A percentile compares a stretch with the other conserved stretches of the same genome.
These are phyloP conservation scores for Achlya hypogyna DNA, from an alignment of 352 stramenopile species.

Conservation along the genomic window DNA sequence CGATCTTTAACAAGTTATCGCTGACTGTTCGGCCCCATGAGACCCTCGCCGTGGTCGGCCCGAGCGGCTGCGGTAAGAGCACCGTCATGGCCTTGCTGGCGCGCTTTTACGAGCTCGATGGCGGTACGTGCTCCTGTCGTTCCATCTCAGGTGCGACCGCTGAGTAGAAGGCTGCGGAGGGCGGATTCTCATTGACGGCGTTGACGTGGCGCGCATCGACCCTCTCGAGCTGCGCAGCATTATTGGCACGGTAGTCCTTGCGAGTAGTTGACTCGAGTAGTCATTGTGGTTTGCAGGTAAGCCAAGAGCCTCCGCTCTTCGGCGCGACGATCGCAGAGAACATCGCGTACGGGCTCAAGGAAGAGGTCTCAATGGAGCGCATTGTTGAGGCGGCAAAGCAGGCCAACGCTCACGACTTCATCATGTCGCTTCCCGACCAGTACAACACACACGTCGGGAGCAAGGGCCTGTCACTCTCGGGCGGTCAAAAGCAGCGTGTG, in stretches of 20 bases:
- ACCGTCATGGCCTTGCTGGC: slow-evolving; percentile 80
- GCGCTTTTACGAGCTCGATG: slow-evolving; percentile 84
- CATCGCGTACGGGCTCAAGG: slow-evolving; percentile 58
- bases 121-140: slow-evolving; percentile 24
- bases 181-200: slow-evolving; percentile 46
- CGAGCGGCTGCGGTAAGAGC: slow-evolving; percentile 58
- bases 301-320: slow-evolving; percentile 65
- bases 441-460: slow-evolving; percentile 74
- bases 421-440: slow-evolving; percentile 58
- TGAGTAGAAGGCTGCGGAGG: slow-evolving; percentile 30
- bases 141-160: neutral
- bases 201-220: slow-evolving; percentile 46
- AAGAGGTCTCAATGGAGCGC: slow-evolving; percentile 41
- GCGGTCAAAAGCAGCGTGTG: slow-evolving; percentile 74
- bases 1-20: slow-evolving; percentile 18
- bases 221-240: slow-evolving; percentile 42
- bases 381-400: slow-evolving; percentile 49
- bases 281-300: slow-evolving; percentile 28
- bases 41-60: slow-evolving; percentile 24
- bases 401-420: slow-evolving; percentile 76
- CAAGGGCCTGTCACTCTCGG: slow-evolving; percentile 57
- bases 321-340: slow-evolving; percentile 67
- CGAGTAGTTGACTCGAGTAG: slow-evolving; percentile 19
- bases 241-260: slow-evolving; percentile 41
- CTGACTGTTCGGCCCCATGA: slow-evolving; percentile 19